phyloP scores from a whole-genome alignment of 116 monocot species.

The Dioscorea cayenensis region DNA sequence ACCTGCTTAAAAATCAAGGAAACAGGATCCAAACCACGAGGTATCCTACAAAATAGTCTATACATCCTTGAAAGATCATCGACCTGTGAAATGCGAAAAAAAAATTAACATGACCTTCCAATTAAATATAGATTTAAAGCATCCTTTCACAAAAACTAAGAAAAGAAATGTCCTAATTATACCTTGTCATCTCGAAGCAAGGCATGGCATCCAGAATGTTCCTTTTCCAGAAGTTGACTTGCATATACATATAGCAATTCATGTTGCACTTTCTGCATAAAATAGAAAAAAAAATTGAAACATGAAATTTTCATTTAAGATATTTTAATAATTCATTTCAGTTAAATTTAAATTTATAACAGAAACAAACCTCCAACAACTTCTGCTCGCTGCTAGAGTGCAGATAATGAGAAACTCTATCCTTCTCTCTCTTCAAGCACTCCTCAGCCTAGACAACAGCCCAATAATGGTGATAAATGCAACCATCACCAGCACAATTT shows the following conservation, averaged over 20 bases:
- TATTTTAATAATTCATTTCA: background rate
- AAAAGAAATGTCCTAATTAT: background rate
- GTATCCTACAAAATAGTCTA: conserved; percentile 77
- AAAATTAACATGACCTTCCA: background rate
- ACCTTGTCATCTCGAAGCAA: conserved; percentile 96
- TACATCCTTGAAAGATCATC: conserved; percentile 98
- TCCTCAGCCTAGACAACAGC: conserved; percentile 51
- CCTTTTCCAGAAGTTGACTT: conserved; percentile 84
- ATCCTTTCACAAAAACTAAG: background rate
- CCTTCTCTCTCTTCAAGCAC: conserved; percentile 77
- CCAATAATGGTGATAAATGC: background rate
- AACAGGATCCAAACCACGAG: conserved; percentile 83
- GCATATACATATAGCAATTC: conserved; percentile 76
- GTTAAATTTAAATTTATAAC: background rate
- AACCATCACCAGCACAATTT: background rate
- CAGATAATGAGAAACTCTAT: conserved; percentile 75
- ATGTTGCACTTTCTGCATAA: conserved; percentile 88
- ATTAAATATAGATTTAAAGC: background rate
- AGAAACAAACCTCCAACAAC: conserved; percentile 61
- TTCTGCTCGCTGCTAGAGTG: conserved; percentile 81
- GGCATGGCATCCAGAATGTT: conserved; percentile 91
- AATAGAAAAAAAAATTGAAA: background rate
- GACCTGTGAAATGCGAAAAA: conserved; percentile 31
- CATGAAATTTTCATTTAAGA: background rate
- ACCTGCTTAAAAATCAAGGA: conserved; percentile 91